Base-by-base conservation (phyloP, 441 rosid genomes). In the Raphanus hybrid region DNA sequence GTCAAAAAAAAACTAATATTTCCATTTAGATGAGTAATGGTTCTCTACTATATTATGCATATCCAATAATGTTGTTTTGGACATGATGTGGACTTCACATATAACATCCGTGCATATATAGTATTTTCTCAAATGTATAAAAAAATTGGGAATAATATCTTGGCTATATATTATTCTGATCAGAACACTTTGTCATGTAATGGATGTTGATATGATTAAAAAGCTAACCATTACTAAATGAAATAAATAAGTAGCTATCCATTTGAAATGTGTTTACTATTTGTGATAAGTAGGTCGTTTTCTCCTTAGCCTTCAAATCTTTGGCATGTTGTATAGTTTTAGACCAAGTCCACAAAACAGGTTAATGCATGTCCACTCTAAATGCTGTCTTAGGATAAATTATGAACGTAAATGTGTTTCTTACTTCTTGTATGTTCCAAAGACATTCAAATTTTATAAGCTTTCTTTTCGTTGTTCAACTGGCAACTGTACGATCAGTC, bases 21-120 rank as follows among this genome's bases (percentile, higher is more conserved):
- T 18, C 20, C 59, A 12, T 63, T 63, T 63, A 15, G 45, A 12
- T 20, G 35, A 50, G 29, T 57, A 41, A 8, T 64, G 14, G 15
- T 64, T 50, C 52, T 54, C 62, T 58, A 20, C 62, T 12, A n/a
- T 18, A 34, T 73, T 54, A 64, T 8, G 37, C 54, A 63, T n/a
- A 14, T 55, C 32, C 66, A 6, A 6, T 55, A 5, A 52, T 52
- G 55, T 64, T 64, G 20, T 37, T 37, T 54, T 35, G 27, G 39
- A 35, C 64, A 34, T 3, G 8, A 9, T n/a, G 20, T 5, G 0
- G 65, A n/a, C 12, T 32, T 14, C 12, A 32, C 8, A 62, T 12
- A 61, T 7, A 62, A 34, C 11, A 34, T 14, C 66, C 18, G 16
- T 61, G 26, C 26, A 29, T 12, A 5, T 10, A 57, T 18, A 8